These are phyloP conservation scores for Aspergillus brunneoviolaceus DNA, from an alignment of 2,329 filamentous ascomycete species.

Conservation along the genomic window DNA sequence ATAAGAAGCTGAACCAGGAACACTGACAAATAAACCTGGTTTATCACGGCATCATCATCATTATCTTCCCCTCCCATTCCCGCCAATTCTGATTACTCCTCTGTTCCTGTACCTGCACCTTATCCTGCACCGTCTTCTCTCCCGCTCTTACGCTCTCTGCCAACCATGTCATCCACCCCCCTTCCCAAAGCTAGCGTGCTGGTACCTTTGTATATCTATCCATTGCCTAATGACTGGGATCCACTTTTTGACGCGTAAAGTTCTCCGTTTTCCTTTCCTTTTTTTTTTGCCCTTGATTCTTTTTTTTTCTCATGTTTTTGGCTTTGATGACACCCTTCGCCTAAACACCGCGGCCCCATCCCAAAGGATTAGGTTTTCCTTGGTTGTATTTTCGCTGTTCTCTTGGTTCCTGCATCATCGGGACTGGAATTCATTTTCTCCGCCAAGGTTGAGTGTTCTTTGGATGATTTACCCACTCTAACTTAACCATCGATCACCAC, in stretches of 20 bases:
- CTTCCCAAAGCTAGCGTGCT: conserved; percentile 14
- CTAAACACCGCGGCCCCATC: neutral
- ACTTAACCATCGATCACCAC: neutral
- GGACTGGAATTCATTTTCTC: no score
- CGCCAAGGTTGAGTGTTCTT: no score
- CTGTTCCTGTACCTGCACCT: no score
- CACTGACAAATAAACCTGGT: neutral
- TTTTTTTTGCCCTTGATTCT: neutral
- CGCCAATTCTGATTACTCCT: no score
- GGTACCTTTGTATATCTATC: conserved; percentile 21
- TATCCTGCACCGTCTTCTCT: neutral
- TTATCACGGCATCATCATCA: neutral
- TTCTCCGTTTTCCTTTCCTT: neutral
- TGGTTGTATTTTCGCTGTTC: neutral
- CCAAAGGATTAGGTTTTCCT: neutral
- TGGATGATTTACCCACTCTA: neutral
- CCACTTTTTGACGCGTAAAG: conserved; percentile 20
- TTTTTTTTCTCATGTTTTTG: neutral
- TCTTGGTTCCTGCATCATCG: neutral
- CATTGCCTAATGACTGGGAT: conserved; percentile 16
- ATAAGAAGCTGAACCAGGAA: neutral
- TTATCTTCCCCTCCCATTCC: no score
- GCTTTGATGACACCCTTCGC: neutral
- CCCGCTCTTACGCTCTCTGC: neutral
- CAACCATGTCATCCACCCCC: neutral